These are phyloP conservation scores for Aspergillus sp. DNA, from an alignment of 2,329 filamentous ascomycete species.

Conservation along the genomic window DNA sequence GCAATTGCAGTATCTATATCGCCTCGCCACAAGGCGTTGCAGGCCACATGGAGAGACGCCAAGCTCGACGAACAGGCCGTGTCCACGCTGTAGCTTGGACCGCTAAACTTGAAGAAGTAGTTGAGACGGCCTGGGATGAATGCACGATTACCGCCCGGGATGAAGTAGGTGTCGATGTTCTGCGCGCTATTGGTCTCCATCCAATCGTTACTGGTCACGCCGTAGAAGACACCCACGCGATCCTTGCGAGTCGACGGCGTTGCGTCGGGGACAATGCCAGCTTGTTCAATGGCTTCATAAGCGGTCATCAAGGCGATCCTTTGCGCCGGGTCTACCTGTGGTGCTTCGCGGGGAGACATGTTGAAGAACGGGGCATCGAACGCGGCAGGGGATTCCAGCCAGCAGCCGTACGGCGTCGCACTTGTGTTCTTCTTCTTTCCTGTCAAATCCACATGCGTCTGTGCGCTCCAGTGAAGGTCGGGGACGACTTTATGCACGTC, in stretches of 20 bases:
- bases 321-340: slow-evolving; percentile 79
- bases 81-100: slow-evolving; percentile 70
- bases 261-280: slow-evolving; percentile 71
- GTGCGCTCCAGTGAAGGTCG: slow-evolving; percentile 63
- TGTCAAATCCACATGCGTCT: slow-evolving; percentile 68
- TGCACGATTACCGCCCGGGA: slow-evolving; percentile 61
- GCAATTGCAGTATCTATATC: slow-evolving; percentile 81
- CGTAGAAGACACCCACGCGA: slow-evolving; percentile 71
- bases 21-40: slow-evolving; percentile 69
- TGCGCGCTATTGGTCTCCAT: slow-evolving; percentile 72
- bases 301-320: slow-evolving; percentile 72
- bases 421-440: slow-evolving; percentile 74
- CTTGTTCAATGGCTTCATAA: slow-evolving; percentile 80
- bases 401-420: slow-evolving; percentile 74
- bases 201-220: slow-evolving; percentile 74
- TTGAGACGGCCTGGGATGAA: slow-evolving; percentile 30
- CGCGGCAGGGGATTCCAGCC: slow-evolving; percentile 70
- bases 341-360: slow-evolving; percentile 79
- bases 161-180: slow-evolving; percentile 69
- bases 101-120: slow-evolving; percentile 75
- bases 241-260: slow-evolving; percentile 65
- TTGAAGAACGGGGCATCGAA: slow-evolving; percentile 87
- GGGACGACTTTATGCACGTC: slow-evolving; percentile 5
- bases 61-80: slow-evolving; percentile 77
- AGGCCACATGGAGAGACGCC: slow-evolving; percentile 69